phyloP scores from a whole-genome alignment of 139 green algal genomes.

The Chlorella vulgaris region DNA sequence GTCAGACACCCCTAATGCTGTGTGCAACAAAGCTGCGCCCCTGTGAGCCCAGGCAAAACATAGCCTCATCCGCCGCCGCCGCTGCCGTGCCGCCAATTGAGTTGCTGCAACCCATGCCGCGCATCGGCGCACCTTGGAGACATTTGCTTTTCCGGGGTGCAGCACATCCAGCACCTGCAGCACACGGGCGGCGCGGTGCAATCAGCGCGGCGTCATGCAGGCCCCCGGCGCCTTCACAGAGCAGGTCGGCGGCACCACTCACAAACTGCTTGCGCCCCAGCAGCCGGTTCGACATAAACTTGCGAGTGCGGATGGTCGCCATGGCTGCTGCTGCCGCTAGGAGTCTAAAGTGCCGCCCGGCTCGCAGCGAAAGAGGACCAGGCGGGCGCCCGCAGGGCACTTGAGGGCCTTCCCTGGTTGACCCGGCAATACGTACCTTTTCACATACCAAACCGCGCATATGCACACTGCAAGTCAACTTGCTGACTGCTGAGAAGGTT shows the following conservation, averaged over 20 bases:
- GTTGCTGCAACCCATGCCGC: background rate
- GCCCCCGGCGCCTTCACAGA: background rate
- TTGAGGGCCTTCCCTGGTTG: too few species aligned
- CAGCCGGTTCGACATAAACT: constrained; percentile 92
- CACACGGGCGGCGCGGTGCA: background rate
- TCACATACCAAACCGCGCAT: too few species aligned
- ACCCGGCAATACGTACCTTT: too few species aligned
- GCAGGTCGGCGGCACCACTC: constrained; percentile 36
- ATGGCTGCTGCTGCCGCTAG: background rate
- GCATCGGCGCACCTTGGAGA: constrained; percentile 86
- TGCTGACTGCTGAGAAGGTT: too few species aligned
- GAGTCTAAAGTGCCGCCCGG: background rate
- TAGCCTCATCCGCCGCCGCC: background rate
- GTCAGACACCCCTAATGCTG: too few species aligned
- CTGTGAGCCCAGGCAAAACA: background rate
- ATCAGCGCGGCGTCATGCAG: background rate
- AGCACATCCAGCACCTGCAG: constrained; percentile 96
- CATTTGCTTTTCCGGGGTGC: constrained; percentile 94
- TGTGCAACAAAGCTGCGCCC: too few species aligned
- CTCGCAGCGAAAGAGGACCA: constrained; percentile 7
- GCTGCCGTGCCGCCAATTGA: background rate
- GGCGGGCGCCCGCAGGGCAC: background rate
- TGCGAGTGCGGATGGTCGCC: constrained; percentile 26
- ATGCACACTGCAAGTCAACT: too few species aligned
- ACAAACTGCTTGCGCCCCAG: constrained; percentile 94